phyloP scores from a whole-genome alignment of 345 rosid species.

The Citrus maxima region DNA sequence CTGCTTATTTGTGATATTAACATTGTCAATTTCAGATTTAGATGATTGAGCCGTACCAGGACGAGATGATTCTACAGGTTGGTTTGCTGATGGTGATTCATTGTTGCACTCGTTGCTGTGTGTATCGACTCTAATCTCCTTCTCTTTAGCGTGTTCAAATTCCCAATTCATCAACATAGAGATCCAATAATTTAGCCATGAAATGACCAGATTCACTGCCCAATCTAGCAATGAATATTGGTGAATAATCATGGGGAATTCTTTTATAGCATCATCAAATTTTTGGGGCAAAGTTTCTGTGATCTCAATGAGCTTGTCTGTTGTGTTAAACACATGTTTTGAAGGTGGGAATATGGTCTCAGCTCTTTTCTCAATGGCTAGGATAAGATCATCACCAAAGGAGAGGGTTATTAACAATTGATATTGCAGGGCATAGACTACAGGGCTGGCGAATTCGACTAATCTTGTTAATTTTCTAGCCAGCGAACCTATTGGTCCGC shows the following conservation, averaged over 20 bases:
- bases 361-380: constrained; percentile 32
- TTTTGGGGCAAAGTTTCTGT: constrained; percentile 52
- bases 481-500: constrained; percentile 32
- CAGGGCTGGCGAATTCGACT: constrained; percentile 15
- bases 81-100: constrained; percentile 17
- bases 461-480: constrained; percentile 22
- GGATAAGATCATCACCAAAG: constrained; percentile 41
- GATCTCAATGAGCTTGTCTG: constrained; percentile 30
- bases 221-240: constrained; percentile 32
- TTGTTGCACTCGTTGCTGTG: constrained; percentile 16
- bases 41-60: neutral
- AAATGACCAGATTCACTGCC: constrained; percentile 27
- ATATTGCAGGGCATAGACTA: constrained; percentile 26
- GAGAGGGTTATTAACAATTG: constrained; percentile 36
- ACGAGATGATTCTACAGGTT: neutral
- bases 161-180: constrained; percentile 28
- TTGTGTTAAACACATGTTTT: constrained; percentile 34
- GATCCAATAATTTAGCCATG: constrained; percentile 38
- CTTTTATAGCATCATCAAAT: constrained; percentile 31
- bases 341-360: constrained; percentile 57
- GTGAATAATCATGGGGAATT: constrained; percentile 27
- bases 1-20: neutral
- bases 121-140: constrained; percentile 46
- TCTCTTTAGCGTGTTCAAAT: constrained; percentile 34
- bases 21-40: neutral